Conservation (phyloP, 257 asterid species). For the Solanum virginianum region DNA sequence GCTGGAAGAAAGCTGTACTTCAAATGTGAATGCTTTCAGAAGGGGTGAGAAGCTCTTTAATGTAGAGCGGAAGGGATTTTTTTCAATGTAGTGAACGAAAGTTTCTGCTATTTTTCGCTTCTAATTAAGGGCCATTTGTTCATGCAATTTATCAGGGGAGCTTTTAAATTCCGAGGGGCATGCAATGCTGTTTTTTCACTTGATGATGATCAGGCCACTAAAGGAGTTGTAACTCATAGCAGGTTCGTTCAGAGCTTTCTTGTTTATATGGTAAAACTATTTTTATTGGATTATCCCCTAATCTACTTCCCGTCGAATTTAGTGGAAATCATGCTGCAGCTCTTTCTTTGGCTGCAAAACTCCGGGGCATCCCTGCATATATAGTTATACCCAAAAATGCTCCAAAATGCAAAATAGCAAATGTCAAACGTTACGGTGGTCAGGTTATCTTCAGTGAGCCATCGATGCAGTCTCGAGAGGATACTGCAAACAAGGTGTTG, state of each 20-base stretch:
- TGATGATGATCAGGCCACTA: conserved; percentile 56
- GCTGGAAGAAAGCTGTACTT: conserved; percentile 64
- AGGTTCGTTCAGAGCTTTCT: conserved; percentile 29
- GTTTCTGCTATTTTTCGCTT: not conserved
- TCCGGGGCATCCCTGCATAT: conserved; percentile 79
- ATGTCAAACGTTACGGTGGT: conserved; percentile 78
- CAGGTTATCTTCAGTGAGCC: conserved; percentile 74
- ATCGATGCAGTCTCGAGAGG: conserved; percentile 60
- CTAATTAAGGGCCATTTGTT: not conserved
- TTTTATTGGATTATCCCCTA: conserved; percentile 7
- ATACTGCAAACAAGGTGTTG: conserved; percentile 50
- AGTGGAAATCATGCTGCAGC: conserved; percentile 99
- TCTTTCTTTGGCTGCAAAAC: conserved; percentile 86
- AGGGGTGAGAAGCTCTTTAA: conserved; percentile 79
- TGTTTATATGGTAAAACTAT: not conserved
- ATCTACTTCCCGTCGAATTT: conserved; percentile 6
- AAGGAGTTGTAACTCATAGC: conserved; percentile 93
- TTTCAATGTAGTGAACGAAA: not conserved
- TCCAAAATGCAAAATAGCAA: conserved; percentile 90
- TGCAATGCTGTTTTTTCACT: conserved; percentile 92
- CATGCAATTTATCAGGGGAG: conserved; percentile 43
- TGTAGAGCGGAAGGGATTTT: not conserved
- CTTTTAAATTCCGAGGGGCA: conserved; percentile 91
- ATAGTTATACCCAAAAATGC: conserved; percentile 73
- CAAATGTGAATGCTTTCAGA: conserved; percentile 90